Evolutionary conservation across 1,284 basidiomycete genomes (phyloP).

Genomic region (Ustilago vetiveriae): DNA sequence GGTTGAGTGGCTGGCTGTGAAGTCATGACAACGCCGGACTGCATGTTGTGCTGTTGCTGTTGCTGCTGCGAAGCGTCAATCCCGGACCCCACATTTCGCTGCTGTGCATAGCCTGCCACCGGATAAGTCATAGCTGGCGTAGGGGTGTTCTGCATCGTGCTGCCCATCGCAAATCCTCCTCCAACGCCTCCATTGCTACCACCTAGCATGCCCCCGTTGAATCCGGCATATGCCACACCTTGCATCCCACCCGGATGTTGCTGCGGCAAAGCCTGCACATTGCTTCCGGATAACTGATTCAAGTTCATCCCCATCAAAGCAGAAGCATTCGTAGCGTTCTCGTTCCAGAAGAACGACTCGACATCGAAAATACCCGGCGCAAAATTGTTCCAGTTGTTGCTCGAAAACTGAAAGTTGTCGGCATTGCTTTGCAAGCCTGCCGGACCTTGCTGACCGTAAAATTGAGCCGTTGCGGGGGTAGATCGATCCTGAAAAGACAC

Average conservation of each 20-base stretch:
- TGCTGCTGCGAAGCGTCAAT: background rate
- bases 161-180: slow-evolving; percentile 5
- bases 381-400: slow-evolving; percentile 16
- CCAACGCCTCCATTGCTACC: background rate
- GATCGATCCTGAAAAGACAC: background rate
- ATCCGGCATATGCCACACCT: background rate
- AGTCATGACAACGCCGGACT: background rate
- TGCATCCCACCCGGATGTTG: slow-evolving; percentile 3
- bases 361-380: slow-evolving; percentile 55
- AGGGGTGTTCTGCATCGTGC: slow-evolving; percentile 1
- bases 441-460: background rate
- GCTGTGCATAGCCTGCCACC: background rate
- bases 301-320: slow-evolving; percentile 28
- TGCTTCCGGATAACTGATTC: background rate
- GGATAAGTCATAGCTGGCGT: background rate
- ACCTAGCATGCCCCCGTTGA: slow-evolving; percentile 4
- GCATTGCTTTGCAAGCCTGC: background rate
- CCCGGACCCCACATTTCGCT: background rate
- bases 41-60: too few species aligned
- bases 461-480: too few species aligned
- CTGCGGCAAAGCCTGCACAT: background rate
- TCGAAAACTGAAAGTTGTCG: background rate
- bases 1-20: background rate
- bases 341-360: slow-evolving; percentile 60
- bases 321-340: slow-evolving; percentile 32